Percentiles rank a stretch among this genome's conserved stretches.
Evolutionary conservation across 306 rosid genomes (phyloP).

Genomic region (Potentilla sterilis): DNA sequence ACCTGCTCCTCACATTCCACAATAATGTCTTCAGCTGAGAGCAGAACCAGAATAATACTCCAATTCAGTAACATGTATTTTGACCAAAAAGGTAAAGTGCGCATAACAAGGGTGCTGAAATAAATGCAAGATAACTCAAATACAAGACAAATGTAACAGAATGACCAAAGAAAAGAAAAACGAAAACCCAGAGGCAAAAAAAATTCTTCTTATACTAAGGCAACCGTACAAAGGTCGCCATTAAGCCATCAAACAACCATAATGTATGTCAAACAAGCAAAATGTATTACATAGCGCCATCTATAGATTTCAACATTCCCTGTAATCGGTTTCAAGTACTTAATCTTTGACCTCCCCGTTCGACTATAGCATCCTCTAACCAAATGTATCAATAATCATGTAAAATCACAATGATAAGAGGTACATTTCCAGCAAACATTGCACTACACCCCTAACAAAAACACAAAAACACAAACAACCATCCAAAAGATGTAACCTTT

Average conservation of each 20-base stretch:
- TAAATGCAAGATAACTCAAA: not conserved
- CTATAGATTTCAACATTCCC: not conserved
- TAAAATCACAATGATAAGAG: not conserved
- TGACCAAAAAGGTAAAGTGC: not conserved
- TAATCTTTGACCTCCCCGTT: not conserved
- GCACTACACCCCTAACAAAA: not conserved
- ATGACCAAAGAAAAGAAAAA: not conserved
- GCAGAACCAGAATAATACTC: not conserved
- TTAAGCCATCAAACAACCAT: not conserved
- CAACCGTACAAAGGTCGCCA: not conserved
- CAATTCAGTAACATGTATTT: conserved; percentile 23
- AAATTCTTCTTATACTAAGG: not conserved
- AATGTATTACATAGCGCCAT: not conserved
- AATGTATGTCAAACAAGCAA: not conserved
- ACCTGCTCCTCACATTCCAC: conserved; percentile 33
- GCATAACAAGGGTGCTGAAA: not conserved
- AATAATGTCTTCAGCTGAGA: conserved; percentile 25
- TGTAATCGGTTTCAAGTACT: not conserved
- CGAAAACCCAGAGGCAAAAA: not conserved
- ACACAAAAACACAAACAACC: not conserved
- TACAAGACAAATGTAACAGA: not conserved
- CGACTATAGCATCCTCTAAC: not conserved
- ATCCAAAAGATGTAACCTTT: not conserved
- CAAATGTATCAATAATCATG: not conserved
- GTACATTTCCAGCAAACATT: not conserved